A percentile compares a stretch with the other conserved stretches of the same genome.
Evolutionary conservation across 139 green algal species (phyloP).

Genomic region (Chlamydomonas sp.): DNA sequence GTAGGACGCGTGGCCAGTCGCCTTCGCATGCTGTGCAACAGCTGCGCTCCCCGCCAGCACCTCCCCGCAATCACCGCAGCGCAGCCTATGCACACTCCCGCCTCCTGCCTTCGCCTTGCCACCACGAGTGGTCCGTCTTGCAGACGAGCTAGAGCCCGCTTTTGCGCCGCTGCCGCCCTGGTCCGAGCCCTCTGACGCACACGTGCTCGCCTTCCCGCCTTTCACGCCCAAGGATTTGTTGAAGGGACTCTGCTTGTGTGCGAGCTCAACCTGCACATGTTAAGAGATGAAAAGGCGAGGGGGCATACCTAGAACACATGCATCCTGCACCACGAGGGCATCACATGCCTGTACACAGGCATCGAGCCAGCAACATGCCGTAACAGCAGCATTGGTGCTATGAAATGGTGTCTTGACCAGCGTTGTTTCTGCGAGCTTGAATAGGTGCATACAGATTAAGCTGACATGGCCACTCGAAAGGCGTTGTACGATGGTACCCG

Average conservation of each 20-base stretch:
- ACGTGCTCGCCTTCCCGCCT: neutral
- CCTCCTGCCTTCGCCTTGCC: neutral
- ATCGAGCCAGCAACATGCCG: neutral
- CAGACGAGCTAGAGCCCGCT: neutral
- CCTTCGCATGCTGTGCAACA: slow-evolving; percentile 30
- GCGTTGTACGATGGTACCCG: neutral
- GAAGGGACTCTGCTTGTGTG: slow-evolving; percentile 36
- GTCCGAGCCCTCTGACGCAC: neutral
- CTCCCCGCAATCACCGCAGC: slow-evolving; percentile 32
- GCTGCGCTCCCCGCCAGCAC: slow-evolving; percentile 11
- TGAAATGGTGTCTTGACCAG: neutral
- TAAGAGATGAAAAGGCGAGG: neutral
- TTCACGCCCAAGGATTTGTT: neutral
- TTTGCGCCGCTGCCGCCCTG: slow-evolving; percentile 18
- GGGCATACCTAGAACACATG: neutral
- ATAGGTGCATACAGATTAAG: neutral
- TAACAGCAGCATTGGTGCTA: neutral
- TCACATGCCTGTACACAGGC: neutral
- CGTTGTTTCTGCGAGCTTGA: too few species aligned
- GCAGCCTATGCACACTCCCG: slow-evolving; percentile 3
- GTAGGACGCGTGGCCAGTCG: slow-evolving; percentile 42
- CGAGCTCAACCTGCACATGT: slow-evolving; percentile 26
- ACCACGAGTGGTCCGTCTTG: neutral
- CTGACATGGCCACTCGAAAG: neutral
- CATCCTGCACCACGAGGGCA: neutral